Evolutionary conservation across 2,329 filamentous ascomycete species (phyloP).

Genomic region (Diplodia mutila): DNA sequence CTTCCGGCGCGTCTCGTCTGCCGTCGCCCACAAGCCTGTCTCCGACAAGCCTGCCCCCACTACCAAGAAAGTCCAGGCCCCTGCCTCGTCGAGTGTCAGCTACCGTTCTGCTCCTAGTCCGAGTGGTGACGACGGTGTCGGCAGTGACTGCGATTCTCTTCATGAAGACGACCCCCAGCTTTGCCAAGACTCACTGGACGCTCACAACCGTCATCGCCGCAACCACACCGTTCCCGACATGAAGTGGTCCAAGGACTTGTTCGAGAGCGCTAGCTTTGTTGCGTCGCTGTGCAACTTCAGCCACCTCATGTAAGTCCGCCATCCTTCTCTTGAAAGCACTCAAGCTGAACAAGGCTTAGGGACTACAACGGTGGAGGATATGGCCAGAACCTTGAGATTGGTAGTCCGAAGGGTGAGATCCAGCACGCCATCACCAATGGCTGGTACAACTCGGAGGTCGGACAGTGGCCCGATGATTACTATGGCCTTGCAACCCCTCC

Average conservation of each 20-base stretch:
- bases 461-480: neutral
- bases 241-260: constrained; percentile 6
- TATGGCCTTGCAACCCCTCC: neutral
- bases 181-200: neutral
- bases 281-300: constrained; percentile 6
- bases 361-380: neutral
- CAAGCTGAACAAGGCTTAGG: neutral
- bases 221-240: constrained; percentile 18
- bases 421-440: constrained; percentile 1
- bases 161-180: neutral
- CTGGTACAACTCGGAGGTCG: constrained; percentile 13
- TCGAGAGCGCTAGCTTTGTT: neutral
- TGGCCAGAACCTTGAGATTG: constrained; percentile 17
- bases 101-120: neutral
- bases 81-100: neutral
- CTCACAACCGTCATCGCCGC: constrained; percentile 13
- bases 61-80: neutral
- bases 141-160: neutral
- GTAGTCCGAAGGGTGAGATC: neutral
- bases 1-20: neutral
- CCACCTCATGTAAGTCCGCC: constrained; percentile 2
- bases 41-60: too few species aligned
- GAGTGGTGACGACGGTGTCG: neutral
- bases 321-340: neutral
- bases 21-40: neutral